phyloP scores from a whole-genome alignment of 2,329 filamentous ascomycete species.

The Coleophoma crateriformis region DNA sequence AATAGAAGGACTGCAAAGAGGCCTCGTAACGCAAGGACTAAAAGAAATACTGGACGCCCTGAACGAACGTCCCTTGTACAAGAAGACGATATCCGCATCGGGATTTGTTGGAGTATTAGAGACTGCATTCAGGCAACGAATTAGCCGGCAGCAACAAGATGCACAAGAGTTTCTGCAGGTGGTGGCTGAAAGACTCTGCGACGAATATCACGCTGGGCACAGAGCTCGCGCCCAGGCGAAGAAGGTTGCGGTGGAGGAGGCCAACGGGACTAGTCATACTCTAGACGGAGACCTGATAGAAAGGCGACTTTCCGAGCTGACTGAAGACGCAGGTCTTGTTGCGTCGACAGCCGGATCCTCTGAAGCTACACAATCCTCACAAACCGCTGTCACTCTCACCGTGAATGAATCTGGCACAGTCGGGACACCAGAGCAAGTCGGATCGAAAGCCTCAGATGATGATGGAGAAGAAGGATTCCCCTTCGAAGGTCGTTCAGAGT shows the following conservation, averaged over 20 bases:
- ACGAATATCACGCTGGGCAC: slow-evolving; percentile 86
- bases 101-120: slow-evolving; percentile 81
- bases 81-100: slow-evolving; percentile 87
- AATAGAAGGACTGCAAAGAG: slow-evolving; percentile 66
- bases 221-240: slow-evolving; percentile 60
- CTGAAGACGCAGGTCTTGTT: slow-evolving; percentile 1
- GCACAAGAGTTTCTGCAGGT: slow-evolving; percentile 96
- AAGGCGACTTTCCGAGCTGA: slow-evolving; percentile 4
- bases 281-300: slow-evolving; percentile 4
- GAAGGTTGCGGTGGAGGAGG: slow-evolving; percentile 9
- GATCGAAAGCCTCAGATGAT: neutral
- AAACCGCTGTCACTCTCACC: neutral
- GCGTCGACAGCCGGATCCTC: neutral
- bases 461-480: slow-evolving; percentile 70
- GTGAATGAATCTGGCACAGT: neutral
- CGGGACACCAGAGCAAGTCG: neutral
- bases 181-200: slow-evolving; percentile 83
- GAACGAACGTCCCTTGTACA: slow-evolving; percentile 89
- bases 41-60: slow-evolving; percentile 90
- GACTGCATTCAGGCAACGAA: slow-evolving; percentile 78
- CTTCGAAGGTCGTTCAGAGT: slow-evolving; percentile 86
- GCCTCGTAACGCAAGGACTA: slow-evolving; percentile 76
- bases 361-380: neutral
- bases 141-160: slow-evolving; percentile 93
- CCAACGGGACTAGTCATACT: neutral